These are phyloP conservation scores for Dactylis glomerata DNA, from an alignment of 176 grass and related monocot species.

Conservation along the genomic window DNA sequence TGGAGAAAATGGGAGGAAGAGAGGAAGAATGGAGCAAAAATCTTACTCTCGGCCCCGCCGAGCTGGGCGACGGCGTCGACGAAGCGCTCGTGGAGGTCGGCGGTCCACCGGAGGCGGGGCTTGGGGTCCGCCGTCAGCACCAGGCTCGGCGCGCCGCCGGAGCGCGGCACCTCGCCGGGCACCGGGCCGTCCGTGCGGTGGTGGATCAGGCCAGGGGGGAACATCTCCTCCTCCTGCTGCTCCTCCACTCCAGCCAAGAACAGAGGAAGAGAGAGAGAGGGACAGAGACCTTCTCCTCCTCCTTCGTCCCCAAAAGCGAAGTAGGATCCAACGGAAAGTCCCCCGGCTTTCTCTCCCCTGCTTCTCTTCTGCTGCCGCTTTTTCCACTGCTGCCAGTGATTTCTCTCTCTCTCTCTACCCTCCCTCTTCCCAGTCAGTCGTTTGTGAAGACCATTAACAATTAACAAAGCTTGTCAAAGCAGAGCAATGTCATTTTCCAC, in stretches of 20 bases:
- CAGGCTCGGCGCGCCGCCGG: conserved; percentile 55
- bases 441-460: neutral
- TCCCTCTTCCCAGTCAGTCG: neutral
- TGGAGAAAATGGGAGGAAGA: neutral
- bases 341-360: conserved; percentile 29
- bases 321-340: conserved; percentile 45
- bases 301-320: conserved; percentile 34
- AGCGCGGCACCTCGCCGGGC: conserved; percentile 27
- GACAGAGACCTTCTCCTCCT: neutral
- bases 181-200: conserved; percentile 31
- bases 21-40: neutral
- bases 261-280: neutral
- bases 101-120: conserved; percentile 87
- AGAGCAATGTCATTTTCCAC: conserved; percentile 38
- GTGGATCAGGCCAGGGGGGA: conserved; percentile 59
- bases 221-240: conserved; percentile 31
- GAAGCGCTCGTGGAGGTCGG: conserved; percentile 97
- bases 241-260: neutral
- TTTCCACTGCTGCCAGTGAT: conserved; percentile 35
- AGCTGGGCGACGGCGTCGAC: conserved; percentile 98
- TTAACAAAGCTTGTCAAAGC: conserved; percentile 15
- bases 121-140: conserved; percentile 95
- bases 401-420: neutral
- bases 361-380: conserved; percentile 35
- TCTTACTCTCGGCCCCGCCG: conserved; percentile 91